A percentile compares a stretch with the other conserved stretches of the same genome.
phyloP scores from a whole-genome alignment of 257 asterid species.

The Anisodus acutangulus region DNA sequence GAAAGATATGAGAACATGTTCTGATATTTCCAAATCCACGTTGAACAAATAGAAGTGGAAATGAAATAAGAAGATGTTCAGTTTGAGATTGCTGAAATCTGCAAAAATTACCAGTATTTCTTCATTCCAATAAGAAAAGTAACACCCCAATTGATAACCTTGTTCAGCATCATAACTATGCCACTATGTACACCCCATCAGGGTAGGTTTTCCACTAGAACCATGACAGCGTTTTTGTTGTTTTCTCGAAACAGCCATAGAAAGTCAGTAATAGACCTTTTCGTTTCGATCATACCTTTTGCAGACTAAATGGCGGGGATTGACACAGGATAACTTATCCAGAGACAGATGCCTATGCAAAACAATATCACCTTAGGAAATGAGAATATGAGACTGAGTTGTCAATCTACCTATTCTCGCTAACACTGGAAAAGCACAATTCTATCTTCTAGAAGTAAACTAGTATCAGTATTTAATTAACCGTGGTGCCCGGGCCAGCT shows the following conservation, averaged over 20 bases:
- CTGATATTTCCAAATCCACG: not conserved
- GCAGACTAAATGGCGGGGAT: not conserved
- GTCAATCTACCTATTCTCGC: not conserved
- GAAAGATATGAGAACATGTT: not conserved
- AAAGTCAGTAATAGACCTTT: not conserved
- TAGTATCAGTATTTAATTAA: too few relatives aligned
- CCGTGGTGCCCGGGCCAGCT: too few relatives aligned
- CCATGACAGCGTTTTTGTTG: not conserved
- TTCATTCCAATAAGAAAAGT: not conserved
- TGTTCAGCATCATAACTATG: not conserved
- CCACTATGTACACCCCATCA: not conserved
- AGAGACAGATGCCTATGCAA: not conserved
- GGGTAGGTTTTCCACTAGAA: not conserved
- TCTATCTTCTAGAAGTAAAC: not conserved
- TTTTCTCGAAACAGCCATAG: not conserved
- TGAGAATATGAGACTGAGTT: not conserved
- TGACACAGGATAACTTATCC: not conserved
- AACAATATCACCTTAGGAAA: not conserved
- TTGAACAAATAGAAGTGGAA: not conserved
- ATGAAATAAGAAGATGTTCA: not conserved
- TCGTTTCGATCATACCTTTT: not conserved
- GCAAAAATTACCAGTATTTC: not conserved
- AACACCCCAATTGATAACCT: not conserved
- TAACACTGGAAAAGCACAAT: not conserved
- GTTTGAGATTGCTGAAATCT: not conserved